These are phyloP conservation scores for Mycena vitilis DNA, from an alignment of 768 basidiomycete species.

Conservation along the genomic window DNA sequence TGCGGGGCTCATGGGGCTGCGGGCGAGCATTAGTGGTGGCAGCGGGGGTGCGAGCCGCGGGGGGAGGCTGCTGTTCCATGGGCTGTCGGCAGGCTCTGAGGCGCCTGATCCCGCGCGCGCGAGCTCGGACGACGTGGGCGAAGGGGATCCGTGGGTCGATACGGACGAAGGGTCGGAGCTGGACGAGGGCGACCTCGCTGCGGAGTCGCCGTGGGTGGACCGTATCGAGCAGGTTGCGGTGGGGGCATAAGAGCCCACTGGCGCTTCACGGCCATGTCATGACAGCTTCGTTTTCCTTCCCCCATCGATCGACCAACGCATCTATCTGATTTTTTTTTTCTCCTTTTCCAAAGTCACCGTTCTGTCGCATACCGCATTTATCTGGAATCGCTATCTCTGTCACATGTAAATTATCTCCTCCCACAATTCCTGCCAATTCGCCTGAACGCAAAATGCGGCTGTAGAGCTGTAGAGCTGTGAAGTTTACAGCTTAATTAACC, in stretches of 20 bases:
- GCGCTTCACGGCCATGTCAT: neutral
- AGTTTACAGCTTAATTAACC: no score
- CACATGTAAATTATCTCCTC: slow-evolving; percentile 29
- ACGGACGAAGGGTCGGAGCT: slow-evolving; percentile 36
- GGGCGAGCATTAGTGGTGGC: neutral
- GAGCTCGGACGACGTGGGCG: slow-evolving; percentile 3
- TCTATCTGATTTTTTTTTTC: slow-evolving; percentile 5
- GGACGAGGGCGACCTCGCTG: slow-evolving; percentile 15
- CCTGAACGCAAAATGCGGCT: no score
- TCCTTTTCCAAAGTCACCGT: neutral
- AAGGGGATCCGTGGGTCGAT: slow-evolving; percentile 34
- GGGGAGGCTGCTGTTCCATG: slow-evolving; percentile 9
- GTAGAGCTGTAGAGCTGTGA: no score
- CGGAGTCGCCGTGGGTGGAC: slow-evolving; percentile 22
- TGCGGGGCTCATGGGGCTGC: slow-evolving; percentile 12
- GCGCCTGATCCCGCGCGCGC: slow-evolving; percentile 12
- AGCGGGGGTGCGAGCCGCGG: neutral
- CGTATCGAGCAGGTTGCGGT: slow-evolving; percentile 17
- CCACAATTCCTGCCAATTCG: slow-evolving; percentile 8
- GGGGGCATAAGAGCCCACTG: neutral
- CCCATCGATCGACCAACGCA: neutral
- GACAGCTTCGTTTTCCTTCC: neutral
- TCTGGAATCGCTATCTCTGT: slow-evolving; percentile 14
- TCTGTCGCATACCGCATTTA: slow-evolving; percentile 17
- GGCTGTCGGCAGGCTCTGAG: neutral